Conservation (phyloP, 176 grass and related monocot species). For the Coix lacrymajobi region DNA sequence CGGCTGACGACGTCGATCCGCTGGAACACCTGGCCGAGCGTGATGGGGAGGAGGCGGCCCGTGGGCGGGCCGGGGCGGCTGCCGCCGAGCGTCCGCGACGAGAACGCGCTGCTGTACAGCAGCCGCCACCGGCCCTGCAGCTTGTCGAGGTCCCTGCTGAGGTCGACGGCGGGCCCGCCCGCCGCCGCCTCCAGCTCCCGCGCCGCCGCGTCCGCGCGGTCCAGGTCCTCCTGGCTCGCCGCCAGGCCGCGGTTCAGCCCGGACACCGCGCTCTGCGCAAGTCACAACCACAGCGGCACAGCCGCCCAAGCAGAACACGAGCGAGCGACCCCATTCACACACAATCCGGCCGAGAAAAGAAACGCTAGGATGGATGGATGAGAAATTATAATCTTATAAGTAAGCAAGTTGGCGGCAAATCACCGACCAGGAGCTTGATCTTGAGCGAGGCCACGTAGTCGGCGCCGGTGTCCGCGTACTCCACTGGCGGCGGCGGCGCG, state of each 20-base stretch:
- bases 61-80: constrained; percentile 83
- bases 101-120: constrained; percentile 94
- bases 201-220: constrained; percentile 63
- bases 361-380: background rate
- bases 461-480: background rate
- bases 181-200: constrained; percentile 51
- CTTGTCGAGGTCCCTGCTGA: constrained; percentile 50
- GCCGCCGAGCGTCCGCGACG: constrained; percentile 72
- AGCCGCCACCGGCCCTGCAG: constrained; percentile 88
- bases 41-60: constrained; percentile 69
- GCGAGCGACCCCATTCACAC: background rate
- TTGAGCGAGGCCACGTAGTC: constrained; percentile 41
- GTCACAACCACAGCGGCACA: too few species aligned
- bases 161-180: constrained; percentile 40
- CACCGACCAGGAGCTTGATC: constrained; percentile 54
- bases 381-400: background rate
- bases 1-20: constrained; percentile 70
- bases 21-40: constrained; percentile 89
- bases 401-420: background rate
- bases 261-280: constrained; percentile 66
- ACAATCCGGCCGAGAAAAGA: background rate
- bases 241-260: constrained; percentile 85
- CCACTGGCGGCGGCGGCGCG: constrained; percentile 22
- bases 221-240: constrained; percentile 73
- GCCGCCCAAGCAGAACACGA: background rate